A percentile compares a stretch with the other conserved stretches of the same genome.
phyloP scores from a whole-genome alignment of 2,329 filamentous ascomycete species.

The Mollisia scopiformis region DNA sequence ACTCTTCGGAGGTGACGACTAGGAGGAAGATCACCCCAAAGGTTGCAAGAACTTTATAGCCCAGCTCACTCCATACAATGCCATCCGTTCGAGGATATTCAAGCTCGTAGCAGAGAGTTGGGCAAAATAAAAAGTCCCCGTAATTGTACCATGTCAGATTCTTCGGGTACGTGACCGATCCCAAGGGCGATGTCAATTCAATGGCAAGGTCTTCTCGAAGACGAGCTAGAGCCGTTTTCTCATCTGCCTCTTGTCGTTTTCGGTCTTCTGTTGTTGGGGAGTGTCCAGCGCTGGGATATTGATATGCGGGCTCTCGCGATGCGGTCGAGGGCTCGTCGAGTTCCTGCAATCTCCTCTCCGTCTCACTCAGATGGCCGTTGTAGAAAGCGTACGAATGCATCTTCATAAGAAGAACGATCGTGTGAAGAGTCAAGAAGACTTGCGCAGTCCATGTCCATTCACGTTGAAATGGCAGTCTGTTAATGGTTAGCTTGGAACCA shows the following conservation, averaged over 20 bases:
- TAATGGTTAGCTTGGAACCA: constrained; percentile 26
- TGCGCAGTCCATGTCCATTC: constrained; percentile 97
- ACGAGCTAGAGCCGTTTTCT: constrained; percentile 59
- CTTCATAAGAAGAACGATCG: constrained; percentile 94
- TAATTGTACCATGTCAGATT: constrained; percentile 87
- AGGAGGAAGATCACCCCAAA: constrained; percentile 97
- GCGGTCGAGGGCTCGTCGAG: constrained; percentile 78
- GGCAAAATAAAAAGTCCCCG: constrained; percentile 84
- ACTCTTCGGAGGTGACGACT: constrained; percentile 89
- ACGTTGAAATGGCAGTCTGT: constrained; percentile 76
- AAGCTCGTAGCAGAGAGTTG: constrained; percentile 95
- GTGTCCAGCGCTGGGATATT: constrained; percentile 62
- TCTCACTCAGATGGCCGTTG: constrained; percentile 92
- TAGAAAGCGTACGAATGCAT: constrained; percentile 99
- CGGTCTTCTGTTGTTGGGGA: constrained; percentile 25
- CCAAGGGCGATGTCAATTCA: constrained; percentile 89
- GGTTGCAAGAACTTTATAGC: constrained; percentile 83
- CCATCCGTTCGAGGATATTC: constrained; percentile 83
- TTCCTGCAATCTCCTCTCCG: constrained; percentile 75
- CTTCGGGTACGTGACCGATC: constrained; percentile 84
- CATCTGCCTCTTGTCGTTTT: constrained; percentile 38
- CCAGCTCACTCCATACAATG: constrained; percentile 80
- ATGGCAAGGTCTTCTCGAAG: constrained; percentile 86
- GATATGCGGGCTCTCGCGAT: constrained; percentile 71
- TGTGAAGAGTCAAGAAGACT: constrained; percentile 90